Percentiles rank a stretch among this genome's conserved stretches.
Conservation (phyloP, 1,284 basidiomycete species). For the Trametes pubescens region DNA sequence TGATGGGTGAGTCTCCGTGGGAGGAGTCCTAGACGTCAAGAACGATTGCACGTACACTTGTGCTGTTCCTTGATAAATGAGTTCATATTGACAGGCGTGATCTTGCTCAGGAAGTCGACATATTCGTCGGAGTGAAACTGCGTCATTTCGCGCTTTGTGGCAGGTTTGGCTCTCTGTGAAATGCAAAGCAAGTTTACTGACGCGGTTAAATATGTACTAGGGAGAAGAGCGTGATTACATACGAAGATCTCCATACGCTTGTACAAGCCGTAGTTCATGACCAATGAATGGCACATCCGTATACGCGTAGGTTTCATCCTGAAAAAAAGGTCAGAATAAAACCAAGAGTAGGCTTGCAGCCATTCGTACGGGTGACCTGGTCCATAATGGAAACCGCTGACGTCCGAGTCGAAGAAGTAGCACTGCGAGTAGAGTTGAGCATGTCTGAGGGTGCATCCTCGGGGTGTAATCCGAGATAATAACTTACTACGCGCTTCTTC, state of each 20-base stretch:
- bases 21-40: neutral
- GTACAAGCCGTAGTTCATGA: slow-evolving; percentile 99
- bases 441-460: neutral
- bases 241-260: slow-evolving; percentile 99
- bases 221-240: slow-evolving; percentile 44
- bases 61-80: slow-evolving; percentile 94
- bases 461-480: neutral
- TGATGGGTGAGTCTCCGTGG: neutral
- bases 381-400: slow-evolving; percentile 98
- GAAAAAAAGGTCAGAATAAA: slow-evolving; percentile 19
- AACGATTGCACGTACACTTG: slow-evolving; percentile 73
- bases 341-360: neutral
- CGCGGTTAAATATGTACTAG: neutral
- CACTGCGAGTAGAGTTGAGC: slow-evolving; percentile 60
- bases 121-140: slow-evolving; percentile 97
- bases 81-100: slow-evolving; percentile 88
- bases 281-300: slow-evolving; percentile 99
- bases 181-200: neutral
- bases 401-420: slow-evolving; percentile 98
- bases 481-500: slow-evolving; percentile 83
- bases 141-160: slow-evolving; percentile 97
- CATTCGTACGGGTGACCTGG: slow-evolving; percentile 83
- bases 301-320: slow-evolving; percentile 98
- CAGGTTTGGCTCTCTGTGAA: slow-evolving; percentile 93
- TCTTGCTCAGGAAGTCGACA: slow-evolving; percentile 87